phyloP scores from a whole-genome alignment of 2,329 filamentous ascomycete genomes.

The Phaeosphaeria sp. region DNA sequence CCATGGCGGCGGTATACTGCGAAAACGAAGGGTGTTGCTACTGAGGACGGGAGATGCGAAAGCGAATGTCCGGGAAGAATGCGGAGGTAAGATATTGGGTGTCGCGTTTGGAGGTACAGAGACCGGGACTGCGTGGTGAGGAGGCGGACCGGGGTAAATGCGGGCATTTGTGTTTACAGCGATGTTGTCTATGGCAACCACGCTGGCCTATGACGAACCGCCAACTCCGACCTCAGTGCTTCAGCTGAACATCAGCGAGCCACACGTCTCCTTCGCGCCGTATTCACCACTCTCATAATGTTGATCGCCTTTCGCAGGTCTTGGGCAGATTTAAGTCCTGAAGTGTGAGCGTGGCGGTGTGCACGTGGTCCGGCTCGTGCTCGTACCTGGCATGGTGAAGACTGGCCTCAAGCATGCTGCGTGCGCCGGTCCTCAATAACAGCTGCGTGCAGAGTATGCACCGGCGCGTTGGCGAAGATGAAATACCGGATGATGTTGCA shows the following conservation, averaged over 20 bases:
- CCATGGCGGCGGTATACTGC: constrained; percentile 58
- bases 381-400: too few species aligned
- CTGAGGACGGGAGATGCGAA: constrained; percentile 13
- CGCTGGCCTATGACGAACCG: constrained; percentile 21
- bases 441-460: too few species aligned
- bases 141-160: constrained; percentile 23
- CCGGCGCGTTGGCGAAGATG: too few species aligned
- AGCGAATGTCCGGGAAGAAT: constrained; percentile 25
- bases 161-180: constrained; percentile 29
- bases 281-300: background rate
- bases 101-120: constrained; percentile 21
- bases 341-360: too few species aligned
- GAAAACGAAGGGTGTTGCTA: constrained; percentile 26
- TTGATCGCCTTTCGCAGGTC: background rate
- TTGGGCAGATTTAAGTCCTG: background rate
- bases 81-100: constrained; percentile 22
- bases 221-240: background rate
- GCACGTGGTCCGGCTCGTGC: too few species aligned
- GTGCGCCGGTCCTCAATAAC: too few species aligned
- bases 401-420: too few species aligned
- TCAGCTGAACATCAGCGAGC: background rate
- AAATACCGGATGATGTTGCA: too few species aligned
- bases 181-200: constrained; percentile 28
- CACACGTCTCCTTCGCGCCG: background rate
- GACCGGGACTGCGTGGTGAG: constrained; percentile 34